Percentiles rank a stretch among this genome's conserved stretches.
phyloP scores from a whole-genome alignment of 176 grass and related monocot genomes.

The Ensete ventricosum region DNA sequence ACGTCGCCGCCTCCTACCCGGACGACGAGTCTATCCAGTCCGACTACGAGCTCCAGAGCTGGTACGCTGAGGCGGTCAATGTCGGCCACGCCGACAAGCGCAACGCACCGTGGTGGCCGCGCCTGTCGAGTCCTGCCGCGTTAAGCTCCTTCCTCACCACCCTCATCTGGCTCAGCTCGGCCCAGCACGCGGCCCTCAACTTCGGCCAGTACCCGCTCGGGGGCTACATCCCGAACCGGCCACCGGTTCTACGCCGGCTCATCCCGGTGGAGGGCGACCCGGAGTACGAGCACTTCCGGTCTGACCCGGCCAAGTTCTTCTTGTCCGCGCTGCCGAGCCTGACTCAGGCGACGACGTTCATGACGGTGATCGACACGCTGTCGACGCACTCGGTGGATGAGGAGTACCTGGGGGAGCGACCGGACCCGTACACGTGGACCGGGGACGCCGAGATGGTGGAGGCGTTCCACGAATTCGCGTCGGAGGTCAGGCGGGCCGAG shows the following conservation, averaged over 20 bases:
- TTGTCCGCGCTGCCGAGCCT: constrained; percentile 83
- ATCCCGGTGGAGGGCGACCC: constrained; percentile 72
- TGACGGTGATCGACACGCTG: constrained; percentile 97
- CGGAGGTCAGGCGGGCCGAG: constrained; percentile 48
- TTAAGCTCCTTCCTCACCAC: constrained; percentile 65
- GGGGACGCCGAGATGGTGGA: constrained; percentile 44
- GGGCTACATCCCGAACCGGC: constrained; percentile 87
- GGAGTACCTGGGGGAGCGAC: constrained; percentile 76
- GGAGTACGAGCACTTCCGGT: constrained; percentile 50
- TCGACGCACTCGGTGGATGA: constrained; percentile 94
- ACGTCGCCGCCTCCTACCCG: constrained; percentile 63
- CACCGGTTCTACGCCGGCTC: constrained; percentile 84
- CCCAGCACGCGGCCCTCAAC: constrained; percentile 91
- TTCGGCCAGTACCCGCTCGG: constrained; percentile 97
- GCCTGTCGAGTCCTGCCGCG: constrained; percentile 34
- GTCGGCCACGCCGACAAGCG: constrained; percentile 71
- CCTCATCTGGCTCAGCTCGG: constrained; percentile 80
- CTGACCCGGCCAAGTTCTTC: constrained; percentile 73
- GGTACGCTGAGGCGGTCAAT: constrained; percentile 64
- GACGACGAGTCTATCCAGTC: constrained; percentile 31
- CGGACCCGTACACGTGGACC: constrained; percentile 58
- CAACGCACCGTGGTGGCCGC: constrained; percentile 85
- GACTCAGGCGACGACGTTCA: constrained; percentile 80
- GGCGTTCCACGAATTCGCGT: constrained; percentile 44
- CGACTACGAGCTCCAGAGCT: constrained; percentile 78